Conservation (phyloP, 768 basidiomycete species). For the Coprinopsis strossmayeri region DNA sequence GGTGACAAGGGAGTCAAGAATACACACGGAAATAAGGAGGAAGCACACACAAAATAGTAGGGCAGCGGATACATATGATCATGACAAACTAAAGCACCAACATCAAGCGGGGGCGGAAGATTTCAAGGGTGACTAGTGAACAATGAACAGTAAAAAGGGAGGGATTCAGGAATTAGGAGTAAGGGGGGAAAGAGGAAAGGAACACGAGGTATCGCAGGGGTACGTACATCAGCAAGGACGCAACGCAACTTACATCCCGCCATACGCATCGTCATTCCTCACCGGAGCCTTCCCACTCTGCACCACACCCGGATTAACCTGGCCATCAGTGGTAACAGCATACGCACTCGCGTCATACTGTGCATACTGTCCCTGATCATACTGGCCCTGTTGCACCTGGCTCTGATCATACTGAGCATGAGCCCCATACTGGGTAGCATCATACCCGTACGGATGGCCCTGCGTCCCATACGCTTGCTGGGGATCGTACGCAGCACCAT, state of each 20-base stretch:
- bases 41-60: not conserved
- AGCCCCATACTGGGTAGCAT: conserved; percentile 13
- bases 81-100: not conserved
- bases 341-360: conserved; percentile 17
- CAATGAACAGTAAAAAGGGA: not conserved
- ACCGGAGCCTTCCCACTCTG: conserved; percentile 15
- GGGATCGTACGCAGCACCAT: conserved; percentile 9
- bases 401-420: conserved; percentile 14
- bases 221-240: not conserved
- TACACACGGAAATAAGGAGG: not conserved
- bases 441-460: not conserved
- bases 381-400: conserved; percentile 9
- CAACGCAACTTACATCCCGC: conserved; percentile 23
- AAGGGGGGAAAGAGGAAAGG: not conserved
- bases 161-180: not conserved
- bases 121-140: not conserved
- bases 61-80: no score
- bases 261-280: conserved; percentile 28
- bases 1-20: not conserved
- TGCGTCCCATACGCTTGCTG: conserved; percentile 5
- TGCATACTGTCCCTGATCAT: conserved; percentile 17
- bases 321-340: conserved; percentile 7
- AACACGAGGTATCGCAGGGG: not conserved
- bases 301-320: conserved; percentile 8
- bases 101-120: not conserved